These are phyloP conservation scores for Castanea crenata DNA, from an alignment of 306 rosid genomes.

Conservation along the genomic window DNA sequence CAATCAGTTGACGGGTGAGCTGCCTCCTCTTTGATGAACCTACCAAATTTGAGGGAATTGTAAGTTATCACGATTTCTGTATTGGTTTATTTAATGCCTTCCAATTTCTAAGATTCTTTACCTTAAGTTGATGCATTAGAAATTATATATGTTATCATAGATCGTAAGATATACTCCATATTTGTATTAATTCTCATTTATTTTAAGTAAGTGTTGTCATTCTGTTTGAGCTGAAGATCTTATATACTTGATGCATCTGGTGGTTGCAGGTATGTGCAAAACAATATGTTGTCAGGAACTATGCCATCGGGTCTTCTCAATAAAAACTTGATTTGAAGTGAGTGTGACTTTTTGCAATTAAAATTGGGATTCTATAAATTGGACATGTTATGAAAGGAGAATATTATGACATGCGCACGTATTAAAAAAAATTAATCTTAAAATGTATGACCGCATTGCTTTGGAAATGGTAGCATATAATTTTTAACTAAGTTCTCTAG, in stretches of 20 bases:
- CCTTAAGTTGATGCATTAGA: neutral
- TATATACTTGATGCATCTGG: slow-evolving; percentile 21
- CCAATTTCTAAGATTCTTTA: neutral
- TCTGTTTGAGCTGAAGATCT: neutral
- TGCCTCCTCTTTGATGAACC: slow-evolving; percentile 62
- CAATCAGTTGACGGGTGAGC: slow-evolving; percentile 71
- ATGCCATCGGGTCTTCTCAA: slow-evolving; percentile 63
- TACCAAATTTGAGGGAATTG: slow-evolving; percentile 83
- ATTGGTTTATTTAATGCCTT: slow-evolving; percentile 5
- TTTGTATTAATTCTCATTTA: slow-evolving; percentile 7
- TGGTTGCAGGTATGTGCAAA: slow-evolving; percentile 73
- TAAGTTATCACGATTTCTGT: slow-evolving; percentile 43
- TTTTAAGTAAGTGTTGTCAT: slow-evolving; percentile 1
- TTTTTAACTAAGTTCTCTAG: neutral
- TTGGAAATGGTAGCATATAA: neutral
- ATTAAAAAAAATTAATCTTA: neutral
- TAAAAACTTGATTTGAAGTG: slow-evolving; percentile 56
- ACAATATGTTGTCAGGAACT: slow-evolving; percentile 74
- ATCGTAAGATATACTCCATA: neutral
- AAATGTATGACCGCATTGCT: neutral
- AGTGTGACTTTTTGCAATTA: slow-evolving; percentile 28
- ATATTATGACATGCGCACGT: neutral
- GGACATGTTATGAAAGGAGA: neutral
- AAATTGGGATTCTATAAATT: neutral
- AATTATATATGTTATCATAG: neutral